Conservation (phyloP, 2,329 filamentous ascomycete genomes). For the Nannizzia gypsea region DNA sequence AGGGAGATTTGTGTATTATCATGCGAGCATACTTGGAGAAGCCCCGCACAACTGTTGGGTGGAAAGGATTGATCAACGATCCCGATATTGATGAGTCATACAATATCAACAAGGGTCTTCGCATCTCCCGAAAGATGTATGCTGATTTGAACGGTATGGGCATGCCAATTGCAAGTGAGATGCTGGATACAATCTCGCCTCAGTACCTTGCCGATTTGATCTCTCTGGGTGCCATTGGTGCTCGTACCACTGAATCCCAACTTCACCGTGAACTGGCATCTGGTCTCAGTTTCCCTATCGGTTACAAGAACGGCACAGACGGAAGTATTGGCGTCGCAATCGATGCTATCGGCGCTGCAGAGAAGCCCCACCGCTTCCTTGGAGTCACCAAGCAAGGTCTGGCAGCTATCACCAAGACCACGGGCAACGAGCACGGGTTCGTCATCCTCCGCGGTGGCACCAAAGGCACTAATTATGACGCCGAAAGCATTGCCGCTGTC, state of each 20-base stretch:
- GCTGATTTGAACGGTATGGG: constrained; percentile 81
- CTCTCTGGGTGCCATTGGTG: constrained; percentile 84
- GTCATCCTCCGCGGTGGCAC: constrained; percentile 88
- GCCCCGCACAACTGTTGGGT: constrained; percentile 91
- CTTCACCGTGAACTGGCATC: constrained; percentile 89
- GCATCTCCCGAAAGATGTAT: constrained; percentile 78
- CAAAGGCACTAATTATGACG: constrained; percentile 87
- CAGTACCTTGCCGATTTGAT: constrained; percentile 91
- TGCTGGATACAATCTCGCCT: constrained; percentile 95
- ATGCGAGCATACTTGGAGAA: constrained; percentile 99
- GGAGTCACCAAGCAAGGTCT: constrained; percentile 95
- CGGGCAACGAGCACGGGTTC: constrained; percentile 94
- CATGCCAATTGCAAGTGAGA: constrained; percentile 94
- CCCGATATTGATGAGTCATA: constrained; percentile 97
- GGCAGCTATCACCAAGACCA: constrained; percentile 86
- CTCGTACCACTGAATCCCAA: constrained; percentile 93
- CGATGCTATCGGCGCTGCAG: constrained; percentile 87
- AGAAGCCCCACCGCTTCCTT: constrained; percentile 89
- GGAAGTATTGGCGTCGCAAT: constrained; percentile 80
- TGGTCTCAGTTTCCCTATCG: constrained; percentile 90
- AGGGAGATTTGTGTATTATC: constrained; percentile 80
- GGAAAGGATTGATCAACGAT: constrained; percentile 98
- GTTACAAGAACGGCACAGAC: constrained; percentile 99
- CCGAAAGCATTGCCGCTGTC: constrained; percentile 68
- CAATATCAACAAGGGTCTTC: constrained; percentile 96